Evolutionary conservation across 371 early-diverging fungal genomes (phyloP).

Genomic region (Fennellomyces sp.): DNA sequence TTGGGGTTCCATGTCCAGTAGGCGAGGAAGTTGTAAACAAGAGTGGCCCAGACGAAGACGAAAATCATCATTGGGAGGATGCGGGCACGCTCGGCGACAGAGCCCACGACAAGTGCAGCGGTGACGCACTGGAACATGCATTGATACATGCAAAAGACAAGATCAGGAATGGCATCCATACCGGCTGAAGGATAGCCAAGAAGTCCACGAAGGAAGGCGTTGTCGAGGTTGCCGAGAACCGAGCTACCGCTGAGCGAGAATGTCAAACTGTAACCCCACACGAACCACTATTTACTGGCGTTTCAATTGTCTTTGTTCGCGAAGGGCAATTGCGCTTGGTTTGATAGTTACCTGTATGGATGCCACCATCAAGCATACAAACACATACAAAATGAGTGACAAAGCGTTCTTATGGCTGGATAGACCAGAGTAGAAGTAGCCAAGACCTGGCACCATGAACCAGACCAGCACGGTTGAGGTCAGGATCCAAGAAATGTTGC

Average conservation of each 20-base stretch:
- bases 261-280: constrained; percentile 83
- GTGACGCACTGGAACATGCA: constrained; percentile 85
- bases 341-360: constrained; percentile 50
- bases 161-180: constrained; percentile 62
- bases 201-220: constrained; percentile 68
- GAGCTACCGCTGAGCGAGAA: constrained; percentile 66
- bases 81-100: constrained; percentile 86
- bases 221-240: constrained; percentile 81
- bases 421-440: constrained; percentile 91
- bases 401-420: constrained; percentile 80
- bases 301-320: not conserved
- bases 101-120: constrained; percentile 88
- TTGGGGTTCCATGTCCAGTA: constrained; percentile 89
- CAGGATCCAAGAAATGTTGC: constrained; percentile 74
- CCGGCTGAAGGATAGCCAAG: constrained; percentile 55
- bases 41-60: constrained; percentile 89
- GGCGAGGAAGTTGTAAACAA: constrained; percentile 86
- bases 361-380: constrained; percentile 66
- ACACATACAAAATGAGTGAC: constrained; percentile 67
- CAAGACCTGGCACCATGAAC: constrained; percentile 84
- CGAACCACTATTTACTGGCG: constrained; percentile 68
- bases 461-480: constrained; percentile 74
- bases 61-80: constrained; percentile 84
- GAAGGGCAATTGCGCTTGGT: not conserved
- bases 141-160: constrained; percentile 66